Base-by-base conservation (phyloP, 2,329 filamentous ascomycete genomes). In the Verticillium albo-atrum region DNA sequence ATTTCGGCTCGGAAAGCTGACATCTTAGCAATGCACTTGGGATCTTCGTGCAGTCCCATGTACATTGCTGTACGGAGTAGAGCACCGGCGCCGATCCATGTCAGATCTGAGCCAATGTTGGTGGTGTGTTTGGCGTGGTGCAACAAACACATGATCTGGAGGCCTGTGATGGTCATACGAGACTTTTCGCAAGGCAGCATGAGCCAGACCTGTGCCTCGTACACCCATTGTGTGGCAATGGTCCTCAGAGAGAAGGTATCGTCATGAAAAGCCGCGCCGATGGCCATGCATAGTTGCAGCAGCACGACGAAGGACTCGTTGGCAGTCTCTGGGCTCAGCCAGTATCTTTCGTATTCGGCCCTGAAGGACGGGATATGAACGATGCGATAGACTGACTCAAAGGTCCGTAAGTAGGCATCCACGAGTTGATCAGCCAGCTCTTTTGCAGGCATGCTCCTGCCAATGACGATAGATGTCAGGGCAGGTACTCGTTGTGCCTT, bases 31-130 rank as follows among this genome's bases (percentile, higher is more conserved):
- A 85, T 75, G 59, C 77, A 71, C 30, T 72, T 74, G 0, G 84
- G 83, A 58, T 87, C 84, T 1, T 82, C 77, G 66, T 87, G 83
- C 6, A 86, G 72, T 3, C 84, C 84, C 76, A 86, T 84, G 58
- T 77, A 77, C 66, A 87, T 79, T 57, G 83, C 84, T 7, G 76
- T 78, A 12, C 83, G 74, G n/a, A 85, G 61, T 12, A 86, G 62
- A 0, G 74, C 69, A 1, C 84, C 84, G 0, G 77, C 72, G 2
- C 78, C 74, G 32, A 82, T 76, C 82, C 82, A 86, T 1, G 76
- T 72, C 4, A 84, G 66, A 61, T 86, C 83, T 5, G 75, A 76
- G 3, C 76, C 77, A 3, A 84, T 72, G 14, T 74, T 75, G 28
- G 77, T 77, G 0, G 75, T 75, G 28, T 81, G 75, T 26, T 80